Evolutionary conservation across 441 rosid species (phyloP).

Genomic region (Euphorbia schlechtendalii): DNA sequence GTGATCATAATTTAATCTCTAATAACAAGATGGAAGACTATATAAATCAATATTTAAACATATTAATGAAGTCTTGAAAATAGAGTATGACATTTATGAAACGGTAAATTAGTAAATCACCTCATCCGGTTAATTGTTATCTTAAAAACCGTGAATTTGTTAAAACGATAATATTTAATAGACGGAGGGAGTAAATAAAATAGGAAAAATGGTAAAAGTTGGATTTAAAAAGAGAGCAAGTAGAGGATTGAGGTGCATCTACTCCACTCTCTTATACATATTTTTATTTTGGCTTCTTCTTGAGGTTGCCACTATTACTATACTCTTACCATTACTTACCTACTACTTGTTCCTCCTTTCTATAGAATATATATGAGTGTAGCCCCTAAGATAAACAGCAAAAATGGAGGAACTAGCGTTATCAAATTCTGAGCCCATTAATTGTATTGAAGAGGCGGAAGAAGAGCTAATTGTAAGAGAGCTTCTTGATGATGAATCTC

Average conservation of each 20-base stretch:
- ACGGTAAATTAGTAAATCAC: no score
- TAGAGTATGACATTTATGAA: no score
- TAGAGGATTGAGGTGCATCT: conserved; percentile 28
- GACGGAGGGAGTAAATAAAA: no score
- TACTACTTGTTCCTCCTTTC: conserved; percentile 13
- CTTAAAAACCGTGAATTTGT: no score
- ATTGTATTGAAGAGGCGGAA: conserved; percentile 33
- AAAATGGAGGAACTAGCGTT: conserved; percentile 18
- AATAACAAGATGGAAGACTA: no score
- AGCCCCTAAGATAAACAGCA: no score
- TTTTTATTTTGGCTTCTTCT: conserved; percentile 6
- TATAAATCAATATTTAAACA: no score
- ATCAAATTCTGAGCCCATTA: conserved; percentile 15
- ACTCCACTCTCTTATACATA: conserved; percentile 35
- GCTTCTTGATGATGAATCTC: conserved; percentile 40
- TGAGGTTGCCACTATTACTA: not conserved
- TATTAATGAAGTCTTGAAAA: no score
- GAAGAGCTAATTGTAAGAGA: conserved; percentile 35
- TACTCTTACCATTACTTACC: conserved; percentile 8
- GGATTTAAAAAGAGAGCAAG: conserved; percentile 12
- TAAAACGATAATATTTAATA: no score
- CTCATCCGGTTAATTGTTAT: no score
- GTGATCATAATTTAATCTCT: no score
- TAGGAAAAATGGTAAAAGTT: not conserved
- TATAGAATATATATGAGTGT: not conserved